Conservation (phyloP, 352 stramenopile genomes). For the Phytophthora hibernalis region DNA sequence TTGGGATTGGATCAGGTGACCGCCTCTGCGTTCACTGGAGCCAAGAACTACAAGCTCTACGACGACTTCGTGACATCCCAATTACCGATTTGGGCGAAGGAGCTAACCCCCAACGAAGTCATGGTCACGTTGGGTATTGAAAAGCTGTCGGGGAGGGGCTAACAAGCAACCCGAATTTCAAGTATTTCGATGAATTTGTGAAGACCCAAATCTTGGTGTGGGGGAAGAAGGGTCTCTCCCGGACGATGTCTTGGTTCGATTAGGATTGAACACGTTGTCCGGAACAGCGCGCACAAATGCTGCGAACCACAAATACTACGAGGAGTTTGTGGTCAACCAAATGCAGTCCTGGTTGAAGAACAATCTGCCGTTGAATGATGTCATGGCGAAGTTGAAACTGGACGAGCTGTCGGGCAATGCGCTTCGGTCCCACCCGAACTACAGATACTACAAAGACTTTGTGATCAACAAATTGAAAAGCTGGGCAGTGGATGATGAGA, state of each 20-base stretch:
- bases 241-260: not conserved
- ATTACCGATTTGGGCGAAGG: slow-evolving; percentile 20
- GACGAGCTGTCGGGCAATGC: slow-evolving; percentile 6
- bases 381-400: slow-evolving; percentile 19
- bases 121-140: slow-evolving; percentile 1
- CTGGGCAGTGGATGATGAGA: slow-evolving; percentile 4
- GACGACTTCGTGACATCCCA: slow-evolving; percentile 21
- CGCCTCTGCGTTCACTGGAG: not conserved
- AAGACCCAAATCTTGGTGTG: not conserved
- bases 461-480: slow-evolving; percentile 14
- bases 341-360: slow-evolving; percentile 6
- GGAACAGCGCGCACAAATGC: not conserved
- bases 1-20: slow-evolving; percentile 2
- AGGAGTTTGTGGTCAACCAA: slow-evolving; percentile 12
- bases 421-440: slow-evolving; percentile 15
- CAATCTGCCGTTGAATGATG: not conserved
- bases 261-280: slow-evolving; percentile 12
- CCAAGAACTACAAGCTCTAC: slow-evolving; percentile 16
- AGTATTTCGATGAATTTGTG: slow-evolving; percentile 23
- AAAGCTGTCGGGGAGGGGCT: not conserved
- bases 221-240: not conserved
- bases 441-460: slow-evolving; percentile 20
- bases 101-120: slow-evolving; percentile 9
- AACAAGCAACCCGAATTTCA: slow-evolving; percentile 11
- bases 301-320: slow-evolving; percentile 25